phyloP scores from a whole-genome alignment of 345 rosid species.

The Salix caprea region DNA sequence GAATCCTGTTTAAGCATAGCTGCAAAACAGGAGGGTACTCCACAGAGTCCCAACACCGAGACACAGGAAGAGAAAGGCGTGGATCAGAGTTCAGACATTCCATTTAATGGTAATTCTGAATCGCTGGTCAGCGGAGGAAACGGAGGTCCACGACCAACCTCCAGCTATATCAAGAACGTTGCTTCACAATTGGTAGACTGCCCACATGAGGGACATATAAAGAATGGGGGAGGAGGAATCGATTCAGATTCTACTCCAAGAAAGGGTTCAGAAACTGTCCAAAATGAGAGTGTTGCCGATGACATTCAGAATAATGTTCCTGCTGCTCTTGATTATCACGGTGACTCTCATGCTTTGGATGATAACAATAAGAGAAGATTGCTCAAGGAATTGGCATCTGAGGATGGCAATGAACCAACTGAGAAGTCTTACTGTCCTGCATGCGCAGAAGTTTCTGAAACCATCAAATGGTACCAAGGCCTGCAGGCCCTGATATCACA shows the following conservation, averaged over 20 bases:
- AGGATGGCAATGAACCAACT: slow-evolving; percentile 55
- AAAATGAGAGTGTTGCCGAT: slow-evolving; percentile 12
- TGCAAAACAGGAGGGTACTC: slow-evolving; percentile 20
- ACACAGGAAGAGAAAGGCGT: slow-evolving; percentile 31
- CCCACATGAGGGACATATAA: slow-evolving; percentile 61
- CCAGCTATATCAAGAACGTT: slow-evolving; percentile 27
- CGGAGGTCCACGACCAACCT: slow-evolving; percentile 29
- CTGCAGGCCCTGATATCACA: slow-evolving; percentile 70
- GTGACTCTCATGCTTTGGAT: slow-evolving; percentile 31
- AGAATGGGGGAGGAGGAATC: slow-evolving; percentile 30
- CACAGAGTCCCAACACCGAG: neutral
- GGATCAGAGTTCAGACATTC: slow-evolving; percentile 28
- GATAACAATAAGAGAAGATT: slow-evolving; percentile 47
- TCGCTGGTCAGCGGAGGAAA: slow-evolving; percentile 45
- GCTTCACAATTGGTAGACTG: slow-evolving; percentile 29
- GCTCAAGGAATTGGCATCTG: slow-evolving; percentile 43
- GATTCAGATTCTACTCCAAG: slow-evolving; percentile 28
- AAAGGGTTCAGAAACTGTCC: slow-evolving; percentile 25
- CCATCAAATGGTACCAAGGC: slow-evolving; percentile 69
- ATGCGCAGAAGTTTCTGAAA: slow-evolving; percentile 70
- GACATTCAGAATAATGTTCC: neutral
- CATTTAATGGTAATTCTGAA: slow-evolving; percentile 27
- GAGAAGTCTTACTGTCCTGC: slow-evolving; percentile 90
- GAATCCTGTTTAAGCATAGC: slow-evolving; percentile 7
- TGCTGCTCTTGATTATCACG: slow-evolving; percentile 17